Conservation (phyloP, 352 stramenopile species). For the Pythium folliculosum region DNA sequence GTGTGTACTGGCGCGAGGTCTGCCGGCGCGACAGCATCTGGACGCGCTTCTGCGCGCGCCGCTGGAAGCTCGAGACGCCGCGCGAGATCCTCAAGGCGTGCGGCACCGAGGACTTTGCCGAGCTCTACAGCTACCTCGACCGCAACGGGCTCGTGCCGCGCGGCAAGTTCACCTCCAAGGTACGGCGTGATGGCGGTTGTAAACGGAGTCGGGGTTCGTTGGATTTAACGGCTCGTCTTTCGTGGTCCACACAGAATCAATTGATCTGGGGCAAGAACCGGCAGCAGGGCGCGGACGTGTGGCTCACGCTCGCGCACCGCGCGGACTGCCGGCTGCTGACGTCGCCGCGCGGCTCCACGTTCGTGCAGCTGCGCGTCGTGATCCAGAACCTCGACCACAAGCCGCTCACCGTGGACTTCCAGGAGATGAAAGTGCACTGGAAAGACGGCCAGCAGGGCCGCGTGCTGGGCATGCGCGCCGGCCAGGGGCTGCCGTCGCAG, state of each 20-base stretch:
- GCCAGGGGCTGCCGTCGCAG: constrained; percentile 30
- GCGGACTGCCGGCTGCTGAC: constrained; percentile 61
- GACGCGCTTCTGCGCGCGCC: constrained; percentile 44
- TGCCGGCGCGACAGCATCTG: constrained; percentile 57
- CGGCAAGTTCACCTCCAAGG: constrained; percentile 68
- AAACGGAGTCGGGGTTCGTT: no score
- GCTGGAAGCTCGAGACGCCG: constrained; percentile 52
- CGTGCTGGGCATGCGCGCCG: constrained; percentile 38
- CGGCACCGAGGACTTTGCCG: constrained; percentile 49
- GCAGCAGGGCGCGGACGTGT: constrained; percentile 68
- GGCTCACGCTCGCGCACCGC: constrained; percentile 72
- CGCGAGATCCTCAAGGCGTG: constrained; percentile 47
- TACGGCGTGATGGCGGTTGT: constrained; percentile 9
- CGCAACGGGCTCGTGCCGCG: constrained; percentile 54
- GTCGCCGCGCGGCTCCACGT: constrained; percentile 30
- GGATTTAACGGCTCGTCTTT: no score
- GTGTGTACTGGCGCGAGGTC: constrained; percentile 48
- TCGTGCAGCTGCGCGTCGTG: constrained; percentile 68
- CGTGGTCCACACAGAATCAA: constrained; percentile 34
- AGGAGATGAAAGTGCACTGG: constrained; percentile 67
- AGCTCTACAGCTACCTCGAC: constrained; percentile 68
- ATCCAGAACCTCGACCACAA: constrained; percentile 68
- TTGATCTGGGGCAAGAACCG: constrained; percentile 69
- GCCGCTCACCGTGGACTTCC: constrained; percentile 57
- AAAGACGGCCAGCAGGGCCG: constrained; percentile 59